Base-by-base conservation (phyloP, 345 rosid genomes). In the Aquilaria yunnanensis region DNA sequence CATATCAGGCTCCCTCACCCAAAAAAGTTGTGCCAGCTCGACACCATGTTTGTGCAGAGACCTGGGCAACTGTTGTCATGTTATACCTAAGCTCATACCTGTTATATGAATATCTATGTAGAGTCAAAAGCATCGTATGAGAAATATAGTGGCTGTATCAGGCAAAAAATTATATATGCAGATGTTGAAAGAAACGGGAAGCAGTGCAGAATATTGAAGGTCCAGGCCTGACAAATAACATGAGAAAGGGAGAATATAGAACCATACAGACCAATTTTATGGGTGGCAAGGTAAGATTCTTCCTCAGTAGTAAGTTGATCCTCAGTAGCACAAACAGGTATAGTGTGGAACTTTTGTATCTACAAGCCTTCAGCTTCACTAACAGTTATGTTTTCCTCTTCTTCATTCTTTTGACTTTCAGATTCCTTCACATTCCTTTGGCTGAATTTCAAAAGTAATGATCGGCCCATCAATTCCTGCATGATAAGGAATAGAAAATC, bases 381-480 rank as follows among this genome's bases (percentile, higher is more conserved):
- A 14, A 6, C 66, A 29, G 66, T 41, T 2, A 16, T 23, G 3
- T 48, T 14, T 8, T 49, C 65, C 58, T 48, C 72, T 53, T 71
- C 58, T 51, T 47, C 78, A 47, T 66, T 72, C 55, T 68, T 70
- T 51, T 73, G 71, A 52, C 64, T 80, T 67, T 53, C 76, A 55
- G 90, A 72, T 76, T 79, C 88, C 32, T 69, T 73, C 10, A 65
- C 75, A 34, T 32, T 77, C 58, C 55, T 75, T 47, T 84, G 74
- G 34, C 87, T 86, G 70, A 88, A 71, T 73, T 89, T 93, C 49
- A 93, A 79, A 58, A 70, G 76, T 68, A 93, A 10, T 47, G 96
- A 85, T 13, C 97, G 85, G 14, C 85, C 97, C 97, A 90, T 84
- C 68, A 93, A 72, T 70, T 90, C 92, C 96, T 90, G 70, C 64